Evolutionary conservation across 306 rosid species (phyloP), one percentile per base, ranked within the genome.

Genomic region (Fragaria ananassa): DNA sequence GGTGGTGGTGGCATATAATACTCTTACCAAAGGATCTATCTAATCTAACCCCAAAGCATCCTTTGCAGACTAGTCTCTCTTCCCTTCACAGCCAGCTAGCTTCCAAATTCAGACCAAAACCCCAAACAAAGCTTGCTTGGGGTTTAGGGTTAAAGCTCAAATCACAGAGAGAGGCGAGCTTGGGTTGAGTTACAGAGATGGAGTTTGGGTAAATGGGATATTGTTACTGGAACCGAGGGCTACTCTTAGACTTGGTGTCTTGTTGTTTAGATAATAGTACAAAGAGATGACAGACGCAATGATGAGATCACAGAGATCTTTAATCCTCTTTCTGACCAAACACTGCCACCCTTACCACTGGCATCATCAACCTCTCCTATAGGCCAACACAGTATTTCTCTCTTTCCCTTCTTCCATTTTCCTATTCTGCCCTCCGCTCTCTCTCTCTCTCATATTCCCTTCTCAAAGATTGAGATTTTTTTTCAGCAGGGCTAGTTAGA

Each of bases 301-400:
- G 81, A 78, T 87, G 89, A 78, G 81, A 76, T 76, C 84, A 83
- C 80, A 81, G 81, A 76, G 80, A 86, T 82, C 86, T 83, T 89
- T 83, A 85, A 86, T 78, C 85, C 82, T 85, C 71, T 77, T 81
- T 87, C 91, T 89, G 93, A 87, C 89, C 88, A 83, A 69, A 82
- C 93, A 86, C 89, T 86, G 88, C 76, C 81, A 80, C 81, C 76
- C 69, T 82, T 78, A 73, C 80, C 86, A 75, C 87, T 79, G 89
- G 78, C 87, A 85, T 86, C 86, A 89, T 81, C 85, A 79, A 66
- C 78, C 53, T 12, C 80, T 62, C 77, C 46, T 35, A 81, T 82
- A 82, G 85, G 87, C 76, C 78, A 75, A 83, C 72, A 85, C 71
- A 76, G 72, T 75, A 79, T 86, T 75, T 82, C 81, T 8, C 37